Evolutionary conservation across 371 early-diverging fungal genomes (phyloP), one percentile per base, ranked within the genome.

Genomic region (Smittium mucronatum): DNA sequence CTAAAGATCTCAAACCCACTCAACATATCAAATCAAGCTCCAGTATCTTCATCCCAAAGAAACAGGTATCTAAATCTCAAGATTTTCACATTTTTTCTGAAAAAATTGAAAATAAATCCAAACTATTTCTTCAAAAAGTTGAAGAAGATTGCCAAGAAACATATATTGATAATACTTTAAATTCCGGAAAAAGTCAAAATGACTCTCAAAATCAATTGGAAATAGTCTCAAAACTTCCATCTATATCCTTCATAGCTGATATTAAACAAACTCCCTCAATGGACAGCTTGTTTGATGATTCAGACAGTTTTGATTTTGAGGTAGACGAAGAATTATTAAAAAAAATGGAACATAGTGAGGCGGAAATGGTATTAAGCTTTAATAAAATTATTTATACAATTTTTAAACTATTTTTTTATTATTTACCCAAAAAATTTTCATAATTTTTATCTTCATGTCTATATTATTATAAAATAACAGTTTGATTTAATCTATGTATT

Each of bases 301-400:
- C 57, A 36, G 35, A 35, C 47, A 57, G 57, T 35, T 30, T 67
- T 36, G 67, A 36, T 47, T 67, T 67, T 67, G 67, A 67, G 25
- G 67, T 36, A 15, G 67, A 67, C 47, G 35, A 67, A 29, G 67
- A 36, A 11, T 8, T 47, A 67, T 21, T 67, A 36, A 29, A 67
- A 15, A 32, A 67, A 25, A 5, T 67, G 21, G 67, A 67, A 67
- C 32, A 11, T n/a, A 61, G 28, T 32, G 63, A 61, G n/a, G n/a
- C 28, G 5, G 28, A 28, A 61, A 61, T 61, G 63, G 63, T 30
- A 33, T 11, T 61, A 17, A n/a, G n/a, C n/a, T n/a, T n/a, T n/a
- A n/a, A n/a, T n/a, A n/a, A n/a, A n/a, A n/a, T n/a, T n/a, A n/a
- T n/a, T n/a, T n/a, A n/a, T n/a, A n/a, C n/a, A n/a, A n/a, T n/a